These are phyloP conservation scores for Berberis thunbergii DNA, from an alignment of 164 flowering plant species.

Conservation along the genomic window DNA sequence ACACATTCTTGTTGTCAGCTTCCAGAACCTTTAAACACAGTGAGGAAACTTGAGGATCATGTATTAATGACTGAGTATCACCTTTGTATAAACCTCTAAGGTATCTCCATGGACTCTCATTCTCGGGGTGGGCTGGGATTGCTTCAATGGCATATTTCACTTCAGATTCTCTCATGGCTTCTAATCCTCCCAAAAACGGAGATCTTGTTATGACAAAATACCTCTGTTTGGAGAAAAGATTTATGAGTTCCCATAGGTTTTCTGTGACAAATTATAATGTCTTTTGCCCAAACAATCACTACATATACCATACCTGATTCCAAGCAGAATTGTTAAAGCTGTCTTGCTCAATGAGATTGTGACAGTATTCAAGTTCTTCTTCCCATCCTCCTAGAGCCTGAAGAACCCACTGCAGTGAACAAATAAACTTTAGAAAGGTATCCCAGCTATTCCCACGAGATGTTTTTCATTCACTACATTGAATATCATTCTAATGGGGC, in stretches of 20 bases:
- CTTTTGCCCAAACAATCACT: too few species aligned
- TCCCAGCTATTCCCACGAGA: too few species aligned
- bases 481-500: too few species aligned
- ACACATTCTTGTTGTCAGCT: conserved; percentile 27
- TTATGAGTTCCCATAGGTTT: too few species aligned
- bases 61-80: conserved; percentile 31
- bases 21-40: conserved; percentile 54
- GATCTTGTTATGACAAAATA: conserved; percentile 79
- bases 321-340: conserved; percentile 92
- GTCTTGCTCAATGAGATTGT: conserved; percentile 65
- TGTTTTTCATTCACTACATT: too few species aligned
- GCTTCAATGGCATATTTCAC: conserved; percentile 56
- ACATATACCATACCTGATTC: conserved; percentile 64
- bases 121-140: conserved; percentile 62
- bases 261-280: too few species aligned
- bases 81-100: conserved; percentile 75
- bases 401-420: conserved; percentile 78
- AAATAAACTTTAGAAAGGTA: background rate
- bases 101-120: conserved; percentile 97
- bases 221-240: conserved; percentile 35
- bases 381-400: conserved; percentile 94
- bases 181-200: conserved; percentile 70
- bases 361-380: conserved; percentile 77
- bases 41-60: conserved; percentile 42
- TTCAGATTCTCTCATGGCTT: conserved; percentile 73